Evolutionary conservation across 169 alveolate species (phyloP).

Genomic region (Neospora caninum): DNA sequence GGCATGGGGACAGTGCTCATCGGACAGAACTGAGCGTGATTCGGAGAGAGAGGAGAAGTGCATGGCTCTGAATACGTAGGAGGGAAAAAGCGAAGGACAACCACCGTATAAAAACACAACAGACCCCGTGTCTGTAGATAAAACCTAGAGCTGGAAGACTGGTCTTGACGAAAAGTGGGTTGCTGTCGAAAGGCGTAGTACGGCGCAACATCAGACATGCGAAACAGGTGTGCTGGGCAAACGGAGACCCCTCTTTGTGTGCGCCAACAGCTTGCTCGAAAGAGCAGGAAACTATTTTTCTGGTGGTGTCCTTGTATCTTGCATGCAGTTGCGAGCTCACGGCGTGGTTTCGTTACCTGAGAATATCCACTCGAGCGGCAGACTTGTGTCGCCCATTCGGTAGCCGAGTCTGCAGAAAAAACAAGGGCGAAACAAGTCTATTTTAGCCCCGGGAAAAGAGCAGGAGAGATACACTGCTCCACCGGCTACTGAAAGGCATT

Average conservation of each 20-base stretch:
- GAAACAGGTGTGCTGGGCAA: too few relatives aligned
- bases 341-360: conserved; percentile 38
- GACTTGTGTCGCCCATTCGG: conserved; percentile 46
- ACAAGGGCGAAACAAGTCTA: background rate
- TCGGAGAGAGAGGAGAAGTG: background rate
- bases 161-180: too few relatives aligned
- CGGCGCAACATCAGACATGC: too few relatives aligned
- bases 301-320: background rate
- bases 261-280: too few relatives aligned
- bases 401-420: conserved; percentile 30
- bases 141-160: too few relatives aligned
- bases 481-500: too few relatives aligned
- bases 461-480: background rate
- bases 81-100: background rate
- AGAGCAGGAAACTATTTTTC: too few relatives aligned
- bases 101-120: background rate
- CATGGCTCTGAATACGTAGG: background rate
- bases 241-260: too few relatives aligned
- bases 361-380: conserved; percentile 64
- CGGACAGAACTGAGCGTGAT: background rate
- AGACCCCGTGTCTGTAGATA: too few relatives aligned
- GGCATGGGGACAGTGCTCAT: too few relatives aligned
- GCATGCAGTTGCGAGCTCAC: background rate
- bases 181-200: too few relatives aligned
- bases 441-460: background rate